Conservation (phyloP, 345 rosid genomes). For the Salix arbutifolia region DNA sequence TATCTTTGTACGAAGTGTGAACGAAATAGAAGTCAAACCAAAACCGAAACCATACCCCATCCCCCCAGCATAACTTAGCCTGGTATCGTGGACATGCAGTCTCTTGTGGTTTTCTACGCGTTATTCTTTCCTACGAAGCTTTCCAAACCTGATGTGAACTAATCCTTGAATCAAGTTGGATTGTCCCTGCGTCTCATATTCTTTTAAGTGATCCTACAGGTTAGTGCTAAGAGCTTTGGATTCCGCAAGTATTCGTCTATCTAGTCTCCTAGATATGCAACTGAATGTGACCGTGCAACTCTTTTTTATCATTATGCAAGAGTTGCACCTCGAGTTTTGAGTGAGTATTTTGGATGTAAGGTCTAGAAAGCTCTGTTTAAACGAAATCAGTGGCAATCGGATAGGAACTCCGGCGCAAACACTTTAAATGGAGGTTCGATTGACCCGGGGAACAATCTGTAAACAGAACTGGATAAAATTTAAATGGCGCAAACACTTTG, state of each 20-base stretch:
- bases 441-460: background rate
- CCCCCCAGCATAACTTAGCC: slow-evolving; percentile 46
- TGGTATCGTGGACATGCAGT: background rate
- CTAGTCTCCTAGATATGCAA: background rate
- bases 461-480: background rate
- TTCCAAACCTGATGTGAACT: background rate
- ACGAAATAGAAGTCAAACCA: slow-evolving; percentile 96
- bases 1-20: slow-evolving; percentile 74
- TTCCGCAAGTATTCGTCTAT: background rate
- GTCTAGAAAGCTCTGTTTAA: background rate
- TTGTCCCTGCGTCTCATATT: background rate
- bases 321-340: background rate
- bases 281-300: background rate
- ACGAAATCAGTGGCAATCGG: background rate
- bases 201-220: background rate
- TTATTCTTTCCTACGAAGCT: slow-evolving; percentile 17
- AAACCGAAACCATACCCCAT: slow-evolving; percentile 82
- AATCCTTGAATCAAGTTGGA: background rate
- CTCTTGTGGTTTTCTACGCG: background rate
- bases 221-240: background rate
- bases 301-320: background rate
- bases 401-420: background rate
- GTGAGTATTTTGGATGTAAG: background rate
- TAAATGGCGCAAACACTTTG: too few relatives aligned
- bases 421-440: background rate